Conservation (phyloP, 257 asterid genomes). For the Ilex asprella region DNA sequence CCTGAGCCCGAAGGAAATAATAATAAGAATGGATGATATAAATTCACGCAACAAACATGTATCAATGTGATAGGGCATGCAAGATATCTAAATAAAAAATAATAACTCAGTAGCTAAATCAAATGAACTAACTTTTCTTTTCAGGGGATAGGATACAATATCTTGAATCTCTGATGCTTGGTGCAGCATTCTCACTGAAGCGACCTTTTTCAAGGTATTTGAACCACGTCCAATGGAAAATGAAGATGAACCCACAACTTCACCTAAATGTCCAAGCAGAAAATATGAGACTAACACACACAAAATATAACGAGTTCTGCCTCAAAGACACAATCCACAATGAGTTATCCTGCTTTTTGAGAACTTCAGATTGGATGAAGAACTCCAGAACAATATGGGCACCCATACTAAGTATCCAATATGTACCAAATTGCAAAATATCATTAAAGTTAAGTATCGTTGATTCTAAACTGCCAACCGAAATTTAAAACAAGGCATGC, state of each 20-base stretch:
- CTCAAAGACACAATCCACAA: not conserved
- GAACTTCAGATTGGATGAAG: not conserved
- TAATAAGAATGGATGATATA: slow-evolving; percentile 11
- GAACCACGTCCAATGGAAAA: slow-evolving; percentile 71
- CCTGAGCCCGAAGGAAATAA: slow-evolving; percentile 56
- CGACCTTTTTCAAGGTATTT: slow-evolving; percentile 58
- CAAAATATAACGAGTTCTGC: not conserved
- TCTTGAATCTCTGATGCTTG: slow-evolving; percentile 55
- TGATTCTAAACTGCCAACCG: too few relatives aligned
- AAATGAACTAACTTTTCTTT: slow-evolving; percentile 49
- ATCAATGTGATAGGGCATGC: not conserved
- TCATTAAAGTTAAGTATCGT: too few relatives aligned
- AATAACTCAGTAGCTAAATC: slow-evolving; percentile 1
- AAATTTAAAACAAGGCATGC: too few relatives aligned
- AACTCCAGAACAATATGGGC: not conserved
- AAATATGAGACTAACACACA: slow-evolving; percentile 16
- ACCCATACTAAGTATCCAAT: not conserved
- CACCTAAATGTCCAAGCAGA: slow-evolving; percentile 48
- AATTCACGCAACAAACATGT: slow-evolving; percentile 10
- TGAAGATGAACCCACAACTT: slow-evolving; percentile 95
- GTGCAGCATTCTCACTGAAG: slow-evolving; percentile 86
- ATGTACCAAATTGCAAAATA: too few relatives aligned
- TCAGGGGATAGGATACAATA: slow-evolving; percentile 52
- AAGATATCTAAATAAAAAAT: slow-evolving; percentile 10
- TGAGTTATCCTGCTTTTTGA: slow-evolving; percentile 5